phyloP scores from a whole-genome alignment of 805 yeast genomes.

The Groenewaldozyma tartarivorans region DNA sequence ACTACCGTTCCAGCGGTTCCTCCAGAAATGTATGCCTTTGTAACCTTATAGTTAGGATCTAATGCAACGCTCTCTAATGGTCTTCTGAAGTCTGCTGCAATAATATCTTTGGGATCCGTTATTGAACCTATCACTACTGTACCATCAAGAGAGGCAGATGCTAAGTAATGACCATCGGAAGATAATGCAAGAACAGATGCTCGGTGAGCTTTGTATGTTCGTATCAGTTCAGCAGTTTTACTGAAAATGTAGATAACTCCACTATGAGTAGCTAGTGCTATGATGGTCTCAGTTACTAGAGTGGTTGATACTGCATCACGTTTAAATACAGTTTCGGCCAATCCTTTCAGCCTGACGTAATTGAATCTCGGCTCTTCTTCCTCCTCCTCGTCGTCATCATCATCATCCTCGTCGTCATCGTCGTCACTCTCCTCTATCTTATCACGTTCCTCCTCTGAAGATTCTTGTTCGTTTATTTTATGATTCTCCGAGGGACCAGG shows the following conservation, averaged over 20 bases:
- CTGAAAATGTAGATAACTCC: constrained; percentile 66
- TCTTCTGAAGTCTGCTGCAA: constrained; percentile 72
- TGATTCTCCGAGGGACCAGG: constrained; percentile 12
- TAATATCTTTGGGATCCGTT: constrained; percentile 48
- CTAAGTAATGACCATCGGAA: constrained; percentile 65
- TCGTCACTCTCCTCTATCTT: constrained; percentile 15
- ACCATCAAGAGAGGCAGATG: constrained; percentile 91
- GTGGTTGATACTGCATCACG: constrained; percentile 74
- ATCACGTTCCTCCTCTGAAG: constrained; percentile 17
- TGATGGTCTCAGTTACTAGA: constrained; percentile 46
- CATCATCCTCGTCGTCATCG: constrained; percentile 24
- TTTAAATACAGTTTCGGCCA: constrained; percentile 63
- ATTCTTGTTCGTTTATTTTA: constrained; percentile 14
- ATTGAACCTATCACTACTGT: constrained; percentile 76
- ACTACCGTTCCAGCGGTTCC: constrained; percentile 83
- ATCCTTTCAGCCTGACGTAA: constrained; percentile 56
- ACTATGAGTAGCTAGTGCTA: constrained; percentile 82
- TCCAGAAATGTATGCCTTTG: constrained; percentile 69
- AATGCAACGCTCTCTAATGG: constrained; percentile 84
- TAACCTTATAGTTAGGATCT: constrained; percentile 54
- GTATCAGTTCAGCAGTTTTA: constrained; percentile 48
- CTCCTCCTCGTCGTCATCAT: constrained; percentile 23
- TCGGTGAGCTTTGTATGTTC: constrained; percentile 75
- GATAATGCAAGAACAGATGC: constrained; percentile 72
- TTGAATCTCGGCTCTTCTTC: constrained; percentile 41